A percentile compares a stretch with the other conserved stretches of the same genome.
These are phyloP conservation scores for Calonectria pauciramosa DNA, from an alignment of 2,329 filamentous ascomycete species.

Conservation along the genomic window DNA sequence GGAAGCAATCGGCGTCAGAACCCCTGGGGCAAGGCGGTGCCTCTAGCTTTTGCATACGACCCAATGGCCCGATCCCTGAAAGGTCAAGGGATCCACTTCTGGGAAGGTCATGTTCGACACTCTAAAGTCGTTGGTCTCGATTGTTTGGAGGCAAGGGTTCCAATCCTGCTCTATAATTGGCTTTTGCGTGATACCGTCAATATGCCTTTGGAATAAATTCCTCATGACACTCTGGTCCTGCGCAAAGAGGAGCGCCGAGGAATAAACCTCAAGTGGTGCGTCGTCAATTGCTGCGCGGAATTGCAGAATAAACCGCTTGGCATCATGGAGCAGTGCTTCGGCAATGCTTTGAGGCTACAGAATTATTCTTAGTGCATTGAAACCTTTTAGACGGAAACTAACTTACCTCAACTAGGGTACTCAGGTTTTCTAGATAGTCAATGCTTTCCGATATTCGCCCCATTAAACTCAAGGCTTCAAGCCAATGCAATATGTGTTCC, in stretches of 20 bases:
- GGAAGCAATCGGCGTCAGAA: too few relatives aligned
- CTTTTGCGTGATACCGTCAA: neutral
- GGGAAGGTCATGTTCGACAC: too few relatives aligned
- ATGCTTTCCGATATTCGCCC: neutral
- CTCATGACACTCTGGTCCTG: conserved; percentile 34
- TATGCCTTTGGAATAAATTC: conserved; percentile 17
- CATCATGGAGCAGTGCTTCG: conserved; percentile 34
- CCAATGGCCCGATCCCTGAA: too few relatives aligned
- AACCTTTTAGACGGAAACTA: too few relatives aligned
- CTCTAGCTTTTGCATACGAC: too few relatives aligned
- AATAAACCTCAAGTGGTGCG: conserved; percentile 45
- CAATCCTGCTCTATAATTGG: conserved; percentile 27
- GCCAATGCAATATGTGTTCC: conserved; percentile 31
- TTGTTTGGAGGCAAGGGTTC: conserved; percentile 32
- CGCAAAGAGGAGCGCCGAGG: conserved; percentile 41
- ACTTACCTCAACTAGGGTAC: too few relatives aligned
- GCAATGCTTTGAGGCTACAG: too few relatives aligned
- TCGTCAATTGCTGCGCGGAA: conserved; percentile 21
- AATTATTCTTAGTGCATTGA: too few relatives aligned
- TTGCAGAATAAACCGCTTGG: conserved; percentile 27
- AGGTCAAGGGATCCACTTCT: too few relatives aligned
- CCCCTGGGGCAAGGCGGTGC: too few relatives aligned
- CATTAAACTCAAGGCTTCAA: conserved; percentile 31
- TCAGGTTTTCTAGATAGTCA: conserved; percentile 16
- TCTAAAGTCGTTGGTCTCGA: too few relatives aligned